These are phyloP conservation scores for Cyclostephanos invisitatus DNA, from an alignment of 108 stramenopile genomes.

Conservation along the genomic window DNA sequence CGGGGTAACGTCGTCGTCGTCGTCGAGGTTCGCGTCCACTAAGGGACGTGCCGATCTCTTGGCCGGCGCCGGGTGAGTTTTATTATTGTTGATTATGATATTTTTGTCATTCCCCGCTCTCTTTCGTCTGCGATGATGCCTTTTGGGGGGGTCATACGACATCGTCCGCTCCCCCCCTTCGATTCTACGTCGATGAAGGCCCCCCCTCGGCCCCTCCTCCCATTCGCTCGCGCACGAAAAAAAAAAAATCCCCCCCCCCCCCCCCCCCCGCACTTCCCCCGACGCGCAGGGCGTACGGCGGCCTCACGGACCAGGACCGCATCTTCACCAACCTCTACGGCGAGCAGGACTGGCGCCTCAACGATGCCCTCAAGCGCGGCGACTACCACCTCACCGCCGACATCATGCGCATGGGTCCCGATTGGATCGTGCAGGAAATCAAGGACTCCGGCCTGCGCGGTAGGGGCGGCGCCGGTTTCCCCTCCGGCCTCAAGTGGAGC, in stretches of 20 bases:
- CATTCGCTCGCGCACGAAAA: not conserved
- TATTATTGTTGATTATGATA: not conserved
- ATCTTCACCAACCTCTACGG: slow-evolving; percentile 99
- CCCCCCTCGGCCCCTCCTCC: not conserved
- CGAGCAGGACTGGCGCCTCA: slow-evolving; percentile 98
- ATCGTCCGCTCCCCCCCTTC: not conserved
- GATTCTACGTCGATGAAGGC: not conserved
- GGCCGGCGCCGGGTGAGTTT: slow-evolving; percentile 47
- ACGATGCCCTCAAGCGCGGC: slow-evolving; percentile 93
- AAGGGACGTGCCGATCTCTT: slow-evolving; percentile 50
- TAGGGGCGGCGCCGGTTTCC: slow-evolving; percentile 98
- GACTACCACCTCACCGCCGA: slow-evolving; percentile 97
- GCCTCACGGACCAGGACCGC: slow-evolving; percentile 97
- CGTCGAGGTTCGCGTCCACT: slow-evolving; percentile 25
- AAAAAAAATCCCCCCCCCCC: not conserved
- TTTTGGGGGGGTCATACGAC: not conserved
- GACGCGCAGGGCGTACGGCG: slow-evolving; percentile 70
- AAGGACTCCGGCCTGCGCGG: slow-evolving; percentile 99
- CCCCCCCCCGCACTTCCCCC: not conserved
- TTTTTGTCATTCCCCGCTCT: not conserved
- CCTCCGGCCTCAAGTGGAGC: slow-evolving; percentile 99
- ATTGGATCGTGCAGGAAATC: slow-evolving; percentile 99
- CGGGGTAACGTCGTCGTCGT: not conserved
- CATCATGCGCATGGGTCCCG: slow-evolving; percentile 98
- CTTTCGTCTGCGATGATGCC: not conserved